Base-by-base conservation (phyloP, 306 rosid genomes). In the Boehmeria nivea region DNA sequence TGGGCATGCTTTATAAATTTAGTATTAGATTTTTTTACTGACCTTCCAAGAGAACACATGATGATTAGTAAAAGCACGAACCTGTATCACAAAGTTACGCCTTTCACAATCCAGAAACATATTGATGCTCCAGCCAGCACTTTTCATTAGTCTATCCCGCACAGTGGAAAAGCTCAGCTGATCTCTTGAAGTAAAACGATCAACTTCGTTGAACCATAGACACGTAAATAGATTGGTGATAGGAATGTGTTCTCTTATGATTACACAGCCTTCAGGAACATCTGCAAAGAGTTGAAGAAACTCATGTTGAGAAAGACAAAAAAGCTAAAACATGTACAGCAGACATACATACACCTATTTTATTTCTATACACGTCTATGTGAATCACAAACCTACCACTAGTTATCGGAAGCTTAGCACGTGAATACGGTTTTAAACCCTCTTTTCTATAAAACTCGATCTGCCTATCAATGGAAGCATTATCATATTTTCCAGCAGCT, bases 131-230 rank as follows among this genome's bases (percentile, higher is more conserved):
- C 99, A 91, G 39, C 66, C 73, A 61, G 80, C 82, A 72, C 66
- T 87, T 55, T 80, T 77, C 89, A 75, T 83, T 61, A 91, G 64
- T 72, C 82, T 91, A 71, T 87, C 99, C 63, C 99, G 78, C 33
- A 83, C 96, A 5, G 83, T 87, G 54, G 96, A 78, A 73, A 91
- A 87, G 82, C 99, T 91, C 59, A 91, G 68, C 73, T 91, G 99
- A 73, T 91, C 99, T 72, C 96, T 78, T 12, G 96, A 88, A 63
- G 96, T 91, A 69, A 91, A 91, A 58, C 94, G 96, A 68, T 87
- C 96, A 23, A 91, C 96, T 75, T 91, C 96, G 34, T 91, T 87
- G 86, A 91, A 91, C 99, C 99, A 91, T 48, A 85, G 87, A 68
- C 99, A 91, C 46, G 89, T 87, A 76, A 87, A 91, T 59, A 91